Evolutionary conservation across 495 filamentous ascomycete species (phyloP), one percentile per base, ranked within the genome.

Genomic region (Tuber microsphaerosporum): DNA sequence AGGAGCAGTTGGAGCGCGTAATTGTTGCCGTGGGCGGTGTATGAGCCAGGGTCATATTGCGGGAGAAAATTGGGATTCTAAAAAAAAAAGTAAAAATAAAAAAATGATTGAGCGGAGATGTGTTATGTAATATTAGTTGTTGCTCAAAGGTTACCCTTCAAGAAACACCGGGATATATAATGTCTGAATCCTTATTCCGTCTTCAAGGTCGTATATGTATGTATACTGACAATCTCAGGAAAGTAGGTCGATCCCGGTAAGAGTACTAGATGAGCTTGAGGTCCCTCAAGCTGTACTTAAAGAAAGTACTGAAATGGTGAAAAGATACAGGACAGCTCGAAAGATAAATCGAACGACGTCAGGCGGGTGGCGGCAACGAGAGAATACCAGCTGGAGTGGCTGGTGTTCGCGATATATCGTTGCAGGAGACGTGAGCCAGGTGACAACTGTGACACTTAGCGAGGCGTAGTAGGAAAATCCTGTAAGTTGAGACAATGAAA

Each of bases 191-290:
- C 75, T 75, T 81, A 80, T 81, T 82, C 81, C 81, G 81, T 82
- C 81, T 79, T 82, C 77, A 80, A 82, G 78, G 81, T 79, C 81
- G 74, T 70, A 75, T 78, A 72, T 75, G 70, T 70, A 76, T 43
- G 70, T 70, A 76, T 43, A 75, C 74, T 82, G 81, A 82, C 80
- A 82, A 81, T 81, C 80, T 82, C 81, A 77, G 81, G 81, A 82
- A 82, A 82, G 73, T 80, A 76, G 81, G 73, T 79, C 81, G 73
- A 82, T 81, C 74, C 68, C 70, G 56, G 56, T 34, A 31, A 65
- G 56, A 31, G 31, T 65, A 65, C 56, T 65, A 65, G 31, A 34
- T 34, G 56, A 17, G 26, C 31, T 65, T 65, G 56, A 31, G 56
- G 56, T 17, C 17, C 34, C 56, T 65, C 17, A 31, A 34, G 56